These are phyloP conservation scores for Penicillium sp. DNA, from an alignment of 2,329 filamentous ascomycete genomes.

Conservation along the genomic window DNA sequence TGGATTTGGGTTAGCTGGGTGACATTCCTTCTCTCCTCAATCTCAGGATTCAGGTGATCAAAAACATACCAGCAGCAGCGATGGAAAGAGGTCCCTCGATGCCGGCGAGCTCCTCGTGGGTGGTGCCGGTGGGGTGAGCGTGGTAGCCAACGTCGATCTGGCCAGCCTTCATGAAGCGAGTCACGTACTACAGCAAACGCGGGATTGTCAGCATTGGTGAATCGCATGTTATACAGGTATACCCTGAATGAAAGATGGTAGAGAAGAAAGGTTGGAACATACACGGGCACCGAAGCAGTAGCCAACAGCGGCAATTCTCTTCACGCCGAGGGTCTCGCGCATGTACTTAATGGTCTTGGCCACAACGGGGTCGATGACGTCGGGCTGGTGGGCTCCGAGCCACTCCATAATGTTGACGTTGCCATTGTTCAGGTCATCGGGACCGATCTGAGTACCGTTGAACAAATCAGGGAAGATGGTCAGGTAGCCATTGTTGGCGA, in stretches of 20 bases:
- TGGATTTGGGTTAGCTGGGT: constrained; percentile 3
- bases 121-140: constrained; percentile 76
- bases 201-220: neutral
- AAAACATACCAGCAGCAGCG: constrained; percentile 51
- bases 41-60: neutral
- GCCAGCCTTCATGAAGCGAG: constrained; percentile 64
- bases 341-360: constrained; percentile 56
- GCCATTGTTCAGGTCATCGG: constrained; percentile 51
- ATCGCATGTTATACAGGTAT: neutral
- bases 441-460: constrained; percentile 61
- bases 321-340: constrained; percentile 55
- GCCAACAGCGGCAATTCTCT: constrained; percentile 64
- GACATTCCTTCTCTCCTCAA: neutral
- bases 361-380: constrained; percentile 55
- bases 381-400: constrained; percentile 51
- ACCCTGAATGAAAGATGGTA: neutral
- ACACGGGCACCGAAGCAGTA: constrained; percentile 78
- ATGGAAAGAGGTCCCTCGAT: constrained; percentile 71
- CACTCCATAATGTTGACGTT: constrained; percentile 54
- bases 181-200: constrained; percentile 55
- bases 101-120: constrained; percentile 63
- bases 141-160: constrained; percentile 68
- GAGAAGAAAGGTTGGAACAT: constrained; percentile 11
- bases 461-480: constrained; percentile 70
- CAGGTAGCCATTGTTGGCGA: constrained; percentile 71